Conservation (phyloP, 495 filamentous ascomycete genomes). For the Penicillium dipodomyicola region DNA sequence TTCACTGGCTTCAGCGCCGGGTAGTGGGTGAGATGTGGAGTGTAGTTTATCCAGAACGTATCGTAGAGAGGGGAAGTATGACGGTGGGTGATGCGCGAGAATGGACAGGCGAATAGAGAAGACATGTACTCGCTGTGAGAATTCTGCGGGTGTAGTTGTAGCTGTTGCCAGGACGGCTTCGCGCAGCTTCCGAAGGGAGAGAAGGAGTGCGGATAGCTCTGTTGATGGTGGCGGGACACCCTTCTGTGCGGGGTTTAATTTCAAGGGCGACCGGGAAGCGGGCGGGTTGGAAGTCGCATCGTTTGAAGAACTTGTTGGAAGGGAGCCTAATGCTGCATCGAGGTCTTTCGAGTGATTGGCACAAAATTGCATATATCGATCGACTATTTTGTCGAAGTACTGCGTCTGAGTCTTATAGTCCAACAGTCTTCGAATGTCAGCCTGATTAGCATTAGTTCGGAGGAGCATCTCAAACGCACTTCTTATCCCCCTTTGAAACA, state of each 20-base stretch:
- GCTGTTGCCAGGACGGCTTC: slow-evolving; percentile 74
- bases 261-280: slow-evolving; percentile 26
- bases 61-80: slow-evolving; percentile 83
- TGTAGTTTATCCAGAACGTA: slow-evolving; percentile 74
- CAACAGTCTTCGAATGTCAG: slow-evolving; percentile 57
- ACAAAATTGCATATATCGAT: slow-evolving; percentile 86
- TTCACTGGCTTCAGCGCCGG: slow-evolving; percentile 68
- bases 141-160: slow-evolving; percentile 57
- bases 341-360: slow-evolving; percentile 67
- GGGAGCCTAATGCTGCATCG: slow-evolving; percentile 66
- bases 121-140: slow-evolving; percentile 66
- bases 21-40: slow-evolving; percentile 55
- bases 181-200: slow-evolving; percentile 85
- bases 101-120: slow-evolving; percentile 85
- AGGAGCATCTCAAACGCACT: slow-evolving; percentile 41
- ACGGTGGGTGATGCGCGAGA: slow-evolving; percentile 72
- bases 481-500: slow-evolving; percentile 83
- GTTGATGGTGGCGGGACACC: slow-evolving; percentile 37
- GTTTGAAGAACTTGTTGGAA: slow-evolving; percentile 48
- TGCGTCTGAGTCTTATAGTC: slow-evolving; percentile 71
- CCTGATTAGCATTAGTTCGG: slow-evolving; percentile 10
- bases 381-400: slow-evolving; percentile 82
- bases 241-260: slow-evolving; percentile 22
- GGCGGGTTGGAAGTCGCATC: slow-evolving; percentile 45
- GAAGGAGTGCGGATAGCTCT: slow-evolving; percentile 59